Conservation (phyloP, 75 land plant genomes). For the Picea sitchensis region DNA sequence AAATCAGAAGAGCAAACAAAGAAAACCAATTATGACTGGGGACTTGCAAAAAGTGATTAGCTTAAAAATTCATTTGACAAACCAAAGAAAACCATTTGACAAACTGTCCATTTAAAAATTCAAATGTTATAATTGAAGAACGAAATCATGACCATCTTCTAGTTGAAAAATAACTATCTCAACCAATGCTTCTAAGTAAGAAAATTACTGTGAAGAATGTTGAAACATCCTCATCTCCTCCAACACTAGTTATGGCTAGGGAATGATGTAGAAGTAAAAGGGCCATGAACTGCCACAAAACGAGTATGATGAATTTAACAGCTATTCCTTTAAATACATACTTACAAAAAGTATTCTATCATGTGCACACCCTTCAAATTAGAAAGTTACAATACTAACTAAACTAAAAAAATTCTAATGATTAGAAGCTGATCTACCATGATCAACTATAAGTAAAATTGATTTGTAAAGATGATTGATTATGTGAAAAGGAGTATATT, state of each 20-base stretch:
- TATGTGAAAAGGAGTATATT: too few species aligned
- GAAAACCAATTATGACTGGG: too few species aligned
- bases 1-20: not conserved
- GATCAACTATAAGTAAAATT: too few species aligned
- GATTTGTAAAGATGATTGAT: too few species aligned
- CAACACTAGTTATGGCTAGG: slow-evolving; percentile 8
- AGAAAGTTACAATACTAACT: not conserved
- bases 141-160: not conserved
- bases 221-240: slow-evolving; percentile 21
- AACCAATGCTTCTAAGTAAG: too few species aligned
- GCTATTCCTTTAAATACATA: too few species aligned
- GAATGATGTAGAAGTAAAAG: slow-evolving; percentile 14
- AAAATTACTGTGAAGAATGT: slow-evolving; percentile 31
- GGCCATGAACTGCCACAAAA: slow-evolving; percentile 13
- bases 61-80: too few species aligned
- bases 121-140: too few species aligned
- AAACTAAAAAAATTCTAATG: not conserved
- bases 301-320: too few species aligned
- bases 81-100: not conserved
- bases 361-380: not conserved
- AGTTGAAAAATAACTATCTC: not conserved
- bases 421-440: not conserved
- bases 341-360: not conserved
- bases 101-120: not conserved
- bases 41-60: not conserved